phyloP scores from a whole-genome alignment of 2,329 filamentous ascomycete genomes.

The Fusarium tricinctum region DNA sequence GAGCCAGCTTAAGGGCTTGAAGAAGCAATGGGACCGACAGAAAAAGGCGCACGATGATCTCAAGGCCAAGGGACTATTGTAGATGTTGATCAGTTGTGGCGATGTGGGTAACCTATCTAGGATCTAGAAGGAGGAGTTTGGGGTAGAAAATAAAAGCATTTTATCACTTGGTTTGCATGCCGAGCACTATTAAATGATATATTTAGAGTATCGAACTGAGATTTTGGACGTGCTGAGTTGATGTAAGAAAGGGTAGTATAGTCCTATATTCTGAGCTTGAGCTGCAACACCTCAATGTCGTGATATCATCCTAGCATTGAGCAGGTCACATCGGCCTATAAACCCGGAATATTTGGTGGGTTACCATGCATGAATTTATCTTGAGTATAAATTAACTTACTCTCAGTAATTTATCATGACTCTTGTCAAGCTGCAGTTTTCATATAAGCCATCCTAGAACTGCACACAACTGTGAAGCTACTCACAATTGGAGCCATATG shows the following conservation, averaged over 20 bases:
- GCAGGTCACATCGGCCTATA: neutral
- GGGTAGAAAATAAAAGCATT: slow-evolving; percentile 31
- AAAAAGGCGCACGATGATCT: slow-evolving; percentile 83
- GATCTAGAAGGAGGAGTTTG: slow-evolving; percentile 33
- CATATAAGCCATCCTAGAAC: neutral
- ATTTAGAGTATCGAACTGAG: neutral
- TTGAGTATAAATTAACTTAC: too few relatives aligned
- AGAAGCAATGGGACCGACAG: slow-evolving; percentile 91
- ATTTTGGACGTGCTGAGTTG: neutral
- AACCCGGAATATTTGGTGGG: too few relatives aligned
- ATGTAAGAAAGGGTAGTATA: neutral
- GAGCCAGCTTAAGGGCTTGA: slow-evolving; percentile 82
- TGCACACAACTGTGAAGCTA: neutral
- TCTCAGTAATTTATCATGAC: neutral
- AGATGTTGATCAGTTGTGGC: slow-evolving; percentile 14
- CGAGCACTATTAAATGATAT: neutral
- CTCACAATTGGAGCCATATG: too few relatives aligned
- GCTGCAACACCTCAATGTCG: slow-evolving; percentile 6
- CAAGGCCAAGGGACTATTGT: slow-evolving; percentile 54
- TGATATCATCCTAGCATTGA: slow-evolving; percentile 13
- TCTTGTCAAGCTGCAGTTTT: neutral
- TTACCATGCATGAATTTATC: too few relatives aligned
- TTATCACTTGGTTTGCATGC: neutral
- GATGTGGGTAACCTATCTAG: slow-evolving; percentile 21
- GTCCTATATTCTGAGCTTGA: neutral